Conservation (phyloP, 305 asterid species). For the Solanum hybrid region DNA sequence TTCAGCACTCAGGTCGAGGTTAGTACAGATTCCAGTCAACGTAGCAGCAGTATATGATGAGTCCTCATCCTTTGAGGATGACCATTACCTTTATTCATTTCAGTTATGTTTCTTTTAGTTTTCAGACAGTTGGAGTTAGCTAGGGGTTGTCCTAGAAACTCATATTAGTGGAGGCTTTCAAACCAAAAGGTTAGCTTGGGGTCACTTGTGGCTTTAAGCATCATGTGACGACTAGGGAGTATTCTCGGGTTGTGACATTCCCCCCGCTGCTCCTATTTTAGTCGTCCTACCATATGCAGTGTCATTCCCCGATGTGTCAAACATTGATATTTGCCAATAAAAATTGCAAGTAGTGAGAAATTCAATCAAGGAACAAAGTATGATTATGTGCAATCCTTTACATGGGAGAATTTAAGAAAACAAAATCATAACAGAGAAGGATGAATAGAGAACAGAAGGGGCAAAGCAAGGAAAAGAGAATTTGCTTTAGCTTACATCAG, state of each 20-base stretch:
- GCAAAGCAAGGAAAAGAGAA: background rate
- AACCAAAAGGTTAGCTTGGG: background rate
- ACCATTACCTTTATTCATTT: background rate
- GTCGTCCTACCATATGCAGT: background rate
- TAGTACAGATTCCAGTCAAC: background rate
- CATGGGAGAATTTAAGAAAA: background rate
- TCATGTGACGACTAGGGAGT: background rate
- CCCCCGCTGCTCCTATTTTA: background rate
- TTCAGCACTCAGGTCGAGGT: background rate
- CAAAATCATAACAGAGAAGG: background rate
- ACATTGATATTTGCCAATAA: background rate
- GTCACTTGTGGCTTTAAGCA: background rate
- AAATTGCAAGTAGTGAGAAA: background rate
- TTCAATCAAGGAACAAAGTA: background rate
- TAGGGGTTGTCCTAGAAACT: background rate
- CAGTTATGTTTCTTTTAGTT: background rate
- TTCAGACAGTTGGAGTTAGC: background rate
- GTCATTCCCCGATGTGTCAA: background rate
- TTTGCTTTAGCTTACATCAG: conserved; percentile 46
- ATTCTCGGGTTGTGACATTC: background rate
- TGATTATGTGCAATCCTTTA: background rate
- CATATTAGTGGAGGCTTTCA: background rate
- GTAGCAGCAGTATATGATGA: background rate
- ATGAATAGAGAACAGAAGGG: background rate
- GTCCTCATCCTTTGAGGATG: background rate